These are phyloP conservation scores for Fabrea salina DNA, from an alignment of 169 alveolate species.

Conservation along the genomic window DNA sequence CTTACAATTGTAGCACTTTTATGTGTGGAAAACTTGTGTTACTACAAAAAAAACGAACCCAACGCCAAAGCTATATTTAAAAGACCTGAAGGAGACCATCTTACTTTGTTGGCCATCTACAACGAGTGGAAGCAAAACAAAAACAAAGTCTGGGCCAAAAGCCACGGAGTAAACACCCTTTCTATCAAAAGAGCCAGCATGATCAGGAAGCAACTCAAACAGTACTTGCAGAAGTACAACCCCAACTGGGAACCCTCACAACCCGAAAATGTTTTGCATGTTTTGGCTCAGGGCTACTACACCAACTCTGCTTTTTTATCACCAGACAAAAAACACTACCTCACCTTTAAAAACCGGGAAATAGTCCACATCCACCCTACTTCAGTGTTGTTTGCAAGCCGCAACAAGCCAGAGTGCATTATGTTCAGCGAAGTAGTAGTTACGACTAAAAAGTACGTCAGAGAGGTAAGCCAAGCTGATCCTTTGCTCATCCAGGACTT, in stretches of 20 bases:
- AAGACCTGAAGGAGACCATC: slow-evolving; percentile 59
- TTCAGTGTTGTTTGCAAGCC: slow-evolving; percentile 51
- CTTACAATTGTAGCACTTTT: slow-evolving; percentile 87
- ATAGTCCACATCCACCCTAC: slow-evolving; percentile 74
- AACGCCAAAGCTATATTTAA: slow-evolving; percentile 53
- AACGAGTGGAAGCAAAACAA: background rate
- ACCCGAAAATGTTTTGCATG: slow-evolving; percentile 46
- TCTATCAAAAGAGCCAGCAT: slow-evolving; percentile 36
- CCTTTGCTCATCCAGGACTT: background rate
- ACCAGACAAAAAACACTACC: slow-evolving; percentile 43
- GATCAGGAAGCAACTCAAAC: slow-evolving; percentile 42
- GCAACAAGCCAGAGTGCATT: slow-evolving; percentile 74
- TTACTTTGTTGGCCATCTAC: slow-evolving; percentile 56
- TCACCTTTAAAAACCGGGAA: slow-evolving; percentile 38
- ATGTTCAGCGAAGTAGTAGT: slow-evolving; percentile 85
- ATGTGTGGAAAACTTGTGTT: slow-evolving; percentile 61
- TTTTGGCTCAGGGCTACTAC: slow-evolving; percentile 66
- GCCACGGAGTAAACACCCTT: slow-evolving; percentile 33
- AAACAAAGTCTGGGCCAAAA: slow-evolving; percentile 32
- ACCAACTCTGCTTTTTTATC: slow-evolving; percentile 54
- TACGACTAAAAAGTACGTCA: slow-evolving; percentile 85
- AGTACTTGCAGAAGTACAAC: slow-evolving; percentile 3
- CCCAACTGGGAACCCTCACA: background rate
- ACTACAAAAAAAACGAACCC: slow-evolving; percentile 45
- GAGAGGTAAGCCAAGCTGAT: slow-evolving; percentile 71